A percentile compares a stretch with the other conserved stretches of the same genome.
These are phyloP conservation scores for Sequoiadendron giganteum DNA, from an alignment of 75 land plant species.

Conservation along the genomic window DNA sequence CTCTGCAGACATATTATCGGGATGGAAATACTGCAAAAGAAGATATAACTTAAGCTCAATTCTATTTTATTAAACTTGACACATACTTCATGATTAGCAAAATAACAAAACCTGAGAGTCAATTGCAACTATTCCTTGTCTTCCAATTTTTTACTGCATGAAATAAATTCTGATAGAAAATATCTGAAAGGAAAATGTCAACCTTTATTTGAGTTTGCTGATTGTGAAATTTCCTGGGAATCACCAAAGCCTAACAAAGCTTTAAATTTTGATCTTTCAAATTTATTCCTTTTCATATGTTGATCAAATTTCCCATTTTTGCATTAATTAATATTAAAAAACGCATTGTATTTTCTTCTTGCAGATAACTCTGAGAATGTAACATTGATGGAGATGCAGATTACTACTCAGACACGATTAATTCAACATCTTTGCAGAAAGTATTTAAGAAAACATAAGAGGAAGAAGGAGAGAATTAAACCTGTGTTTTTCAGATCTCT, in stretches of 20 bases:
- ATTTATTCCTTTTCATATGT: not conserved
- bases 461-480: not conserved
- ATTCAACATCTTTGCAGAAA: not conserved
- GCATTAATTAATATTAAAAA: not conserved
- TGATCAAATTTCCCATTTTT: not conserved
- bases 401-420: not conserved
- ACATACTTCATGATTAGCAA: not conserved
- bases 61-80: not conserved
- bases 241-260: not conserved
- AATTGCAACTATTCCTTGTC: not conserved
- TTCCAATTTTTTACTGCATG: not conserved
- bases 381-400: not conserved
- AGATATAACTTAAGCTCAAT: not conserved
- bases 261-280: not conserved
- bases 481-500: not conserved
- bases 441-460: not conserved
- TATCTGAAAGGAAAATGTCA: not conserved
- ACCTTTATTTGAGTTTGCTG: not conserved
- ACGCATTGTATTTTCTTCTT: not conserved
- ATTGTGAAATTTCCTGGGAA: not conserved
- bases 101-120: not conserved
- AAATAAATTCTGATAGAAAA: not conserved
- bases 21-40: conserved; percentile 75
- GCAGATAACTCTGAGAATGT: not conserved
- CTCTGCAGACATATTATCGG: conserved; percentile 77